These are phyloP conservation scores for Fusarium continuum DNA, from an alignment of 2,329 filamentous ascomycete species.

Conservation along the genomic window DNA sequence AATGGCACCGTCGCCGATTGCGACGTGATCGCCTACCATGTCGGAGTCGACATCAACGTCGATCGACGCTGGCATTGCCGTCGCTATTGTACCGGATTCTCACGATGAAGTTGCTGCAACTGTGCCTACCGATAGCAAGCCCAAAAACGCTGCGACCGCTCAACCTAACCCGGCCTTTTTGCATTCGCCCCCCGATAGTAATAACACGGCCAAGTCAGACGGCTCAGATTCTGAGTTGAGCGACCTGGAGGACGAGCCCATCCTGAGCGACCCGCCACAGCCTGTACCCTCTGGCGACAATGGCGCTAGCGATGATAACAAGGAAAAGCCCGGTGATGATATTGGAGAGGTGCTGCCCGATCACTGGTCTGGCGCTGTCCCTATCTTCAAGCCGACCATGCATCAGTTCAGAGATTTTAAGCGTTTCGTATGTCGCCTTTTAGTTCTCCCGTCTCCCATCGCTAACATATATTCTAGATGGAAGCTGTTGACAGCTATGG, in stretches of 20 bases:
- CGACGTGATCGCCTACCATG: slow-evolving; percentile 57
- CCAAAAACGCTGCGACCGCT: slow-evolving; percentile 49
- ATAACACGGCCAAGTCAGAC: slow-evolving; percentile 67
- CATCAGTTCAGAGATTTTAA: slow-evolving; percentile 94
- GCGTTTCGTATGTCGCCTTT: slow-evolving; percentile 72
- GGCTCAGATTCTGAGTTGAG: slow-evolving; percentile 72
- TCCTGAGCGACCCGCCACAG: slow-evolving; percentile 48
- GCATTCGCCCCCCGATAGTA: slow-evolving; percentile 72
- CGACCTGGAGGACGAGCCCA: slow-evolving; percentile 67
- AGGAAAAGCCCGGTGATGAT: slow-evolving; percentile 61
- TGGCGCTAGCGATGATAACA: slow-evolving; percentile 49
- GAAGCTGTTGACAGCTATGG: slow-evolving; percentile 90
- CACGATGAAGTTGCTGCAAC: slow-evolving; percentile 42
- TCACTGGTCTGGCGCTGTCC: slow-evolving; percentile 90
- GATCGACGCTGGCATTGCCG: slow-evolving; percentile 63
- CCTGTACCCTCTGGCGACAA: slow-evolving; percentile 38
- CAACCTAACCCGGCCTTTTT: slow-evolving; percentile 56
- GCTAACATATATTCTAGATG: slow-evolving; percentile 61
- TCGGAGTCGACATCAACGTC: slow-evolving; percentile 48
- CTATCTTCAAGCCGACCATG: slow-evolving; percentile 96
- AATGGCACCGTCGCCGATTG: slow-evolving; percentile 50
- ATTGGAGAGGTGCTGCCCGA: slow-evolving; percentile 84
- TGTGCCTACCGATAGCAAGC: slow-evolving; percentile 40
- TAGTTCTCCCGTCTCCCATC: neutral
- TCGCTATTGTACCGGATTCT: slow-evolving; percentile 53